These are phyloP conservation scores for Diaporthe eres DNA, from an alignment of 2,329 filamentous ascomycete genomes.

Conservation along the genomic window DNA sequence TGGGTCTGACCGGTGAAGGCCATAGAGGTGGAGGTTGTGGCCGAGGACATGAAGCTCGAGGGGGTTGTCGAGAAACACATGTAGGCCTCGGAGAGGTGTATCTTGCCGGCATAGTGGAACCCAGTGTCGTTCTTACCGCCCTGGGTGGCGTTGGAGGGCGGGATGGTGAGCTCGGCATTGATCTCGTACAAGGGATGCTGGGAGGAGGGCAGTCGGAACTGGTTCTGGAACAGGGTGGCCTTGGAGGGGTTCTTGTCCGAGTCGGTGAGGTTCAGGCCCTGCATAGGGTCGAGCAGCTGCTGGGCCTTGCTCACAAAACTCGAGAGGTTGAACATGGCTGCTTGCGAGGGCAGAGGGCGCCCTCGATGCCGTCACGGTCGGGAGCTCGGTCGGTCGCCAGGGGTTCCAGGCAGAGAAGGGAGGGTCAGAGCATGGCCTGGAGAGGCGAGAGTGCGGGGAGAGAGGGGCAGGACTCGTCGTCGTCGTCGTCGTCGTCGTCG, in stretches of 20 bases:
- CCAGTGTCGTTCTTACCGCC: conserved; percentile 81
- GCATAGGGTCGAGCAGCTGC: conserved; percentile 91
- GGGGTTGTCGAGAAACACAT: conserved; percentile 97
- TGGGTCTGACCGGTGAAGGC: conserved; percentile 94
- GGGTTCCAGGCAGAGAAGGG: conserved; percentile 18
- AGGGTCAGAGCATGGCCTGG: conserved; percentile 30
- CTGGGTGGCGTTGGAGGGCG: conserved; percentile 77
- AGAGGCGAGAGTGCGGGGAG: background rate
- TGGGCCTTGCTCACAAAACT: conserved; percentile 96
- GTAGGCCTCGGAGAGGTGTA: conserved; percentile 94
- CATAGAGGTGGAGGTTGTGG: conserved; percentile 84
- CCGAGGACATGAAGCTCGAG: conserved; percentile 85
- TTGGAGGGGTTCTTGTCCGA: conserved; percentile 90
- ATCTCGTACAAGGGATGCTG: conserved; percentile 97
- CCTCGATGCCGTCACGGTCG: conserved; percentile 37
- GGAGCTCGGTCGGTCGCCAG: conserved; percentile 13
- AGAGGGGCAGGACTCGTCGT: background rate
- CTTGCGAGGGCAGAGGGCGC: conserved; percentile 39
- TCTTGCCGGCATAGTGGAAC: conserved; percentile 91
- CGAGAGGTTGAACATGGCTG: conserved; percentile 73
- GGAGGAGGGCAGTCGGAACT: conserved; percentile 93
- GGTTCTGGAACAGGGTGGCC: conserved; percentile 91
- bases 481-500: background rate
- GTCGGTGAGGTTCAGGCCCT: conserved; percentile 79
- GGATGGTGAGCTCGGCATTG: conserved; percentile 92